A percentile compares a stretch with the other conserved stretches of the same genome.
phyloP scores from a whole-genome alignment of 495 filamentous ascomycete species.

The Penicillium verhagenii region DNA sequence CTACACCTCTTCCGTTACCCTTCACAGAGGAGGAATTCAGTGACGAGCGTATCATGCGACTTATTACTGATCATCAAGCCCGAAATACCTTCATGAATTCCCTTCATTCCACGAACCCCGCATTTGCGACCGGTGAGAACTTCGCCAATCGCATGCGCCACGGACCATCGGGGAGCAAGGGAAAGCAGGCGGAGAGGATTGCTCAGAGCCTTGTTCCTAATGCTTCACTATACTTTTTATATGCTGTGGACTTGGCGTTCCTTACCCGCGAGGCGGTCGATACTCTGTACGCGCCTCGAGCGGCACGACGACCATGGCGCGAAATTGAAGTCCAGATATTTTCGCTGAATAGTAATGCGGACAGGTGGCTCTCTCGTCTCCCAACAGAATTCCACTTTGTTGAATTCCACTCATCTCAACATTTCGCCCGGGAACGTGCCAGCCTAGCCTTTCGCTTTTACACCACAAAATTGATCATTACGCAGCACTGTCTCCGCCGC shows the following conservation, averaged over 20 bases:
- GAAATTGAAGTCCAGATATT: constrained; percentile 24
- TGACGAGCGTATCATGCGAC: constrained; percentile 23
- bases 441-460: constrained; percentile 53
- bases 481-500: constrained; percentile 58
- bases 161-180: neutral
- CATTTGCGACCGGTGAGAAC: neutral
- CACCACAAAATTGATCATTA: constrained; percentile 53
- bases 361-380: constrained; percentile 25
- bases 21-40: constrained; percentile 50
- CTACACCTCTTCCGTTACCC: constrained; percentile 53
- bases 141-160: neutral
- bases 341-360: constrained; percentile 18
- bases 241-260: constrained; percentile 24
- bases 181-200: neutral
- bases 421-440: constrained; percentile 31
- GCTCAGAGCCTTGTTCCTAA: constrained; percentile 14
- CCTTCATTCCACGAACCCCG: constrained; percentile 10
- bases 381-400: constrained; percentile 31
- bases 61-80: constrained; percentile 29
- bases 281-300: constrained; percentile 21
- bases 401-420: constrained; percentile 14
- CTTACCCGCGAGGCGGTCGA: constrained; percentile 23
- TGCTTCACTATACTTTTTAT: constrained; percentile 22
- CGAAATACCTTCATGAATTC: constrained; percentile 23
- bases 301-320: constrained; percentile 17